These are phyloP conservation scores for Sclerotinia sclerotiorum DNA, from an alignment of 2,329 filamentous ascomycete genomes.

Conservation along the genomic window DNA sequence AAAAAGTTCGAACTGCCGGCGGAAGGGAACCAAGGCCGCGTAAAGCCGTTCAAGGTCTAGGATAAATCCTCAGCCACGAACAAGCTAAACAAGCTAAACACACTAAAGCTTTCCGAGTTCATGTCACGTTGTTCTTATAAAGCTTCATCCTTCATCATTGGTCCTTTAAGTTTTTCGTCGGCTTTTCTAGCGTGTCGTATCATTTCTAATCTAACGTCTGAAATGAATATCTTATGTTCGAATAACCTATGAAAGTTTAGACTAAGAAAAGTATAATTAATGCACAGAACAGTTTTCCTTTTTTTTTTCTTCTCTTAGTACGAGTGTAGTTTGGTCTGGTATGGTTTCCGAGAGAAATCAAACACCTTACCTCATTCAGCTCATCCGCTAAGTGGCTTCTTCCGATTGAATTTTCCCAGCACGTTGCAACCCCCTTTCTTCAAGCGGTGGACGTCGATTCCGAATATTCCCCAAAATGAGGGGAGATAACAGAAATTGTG, in stretches of 20 bases:
- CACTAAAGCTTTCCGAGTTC: background rate
- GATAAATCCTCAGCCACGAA: background rate
- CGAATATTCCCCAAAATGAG: constrained; percentile 15
- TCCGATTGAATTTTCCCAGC: background rate
- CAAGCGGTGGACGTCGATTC: background rate
- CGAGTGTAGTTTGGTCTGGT: no score
- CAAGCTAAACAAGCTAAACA: background rate
- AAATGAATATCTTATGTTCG: constrained; percentile 1
- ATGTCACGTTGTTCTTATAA: background rate
- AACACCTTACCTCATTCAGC: background rate
- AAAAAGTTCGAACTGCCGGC: no score
- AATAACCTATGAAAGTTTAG: background rate
- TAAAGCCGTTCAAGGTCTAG: no score
- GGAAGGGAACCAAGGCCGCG: no score
- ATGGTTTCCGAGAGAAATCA: background rate
- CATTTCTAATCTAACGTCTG: background rate
- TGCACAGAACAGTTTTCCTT: background rate
- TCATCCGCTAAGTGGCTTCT: background rate
- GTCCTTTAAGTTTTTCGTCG: background rate
- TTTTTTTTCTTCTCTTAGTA: background rate
- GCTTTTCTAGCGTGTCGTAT: constrained; percentile 1
- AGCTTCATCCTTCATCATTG: background rate
- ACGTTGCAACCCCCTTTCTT: background rate
- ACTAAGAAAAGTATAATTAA: background rate
- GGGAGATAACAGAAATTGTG: background rate